Evolutionary conservation across 2,329 filamentous ascomycete genomes (phyloP), one percentile per base, ranked within the genome.

Genomic region (Penicillium italicum): DNA sequence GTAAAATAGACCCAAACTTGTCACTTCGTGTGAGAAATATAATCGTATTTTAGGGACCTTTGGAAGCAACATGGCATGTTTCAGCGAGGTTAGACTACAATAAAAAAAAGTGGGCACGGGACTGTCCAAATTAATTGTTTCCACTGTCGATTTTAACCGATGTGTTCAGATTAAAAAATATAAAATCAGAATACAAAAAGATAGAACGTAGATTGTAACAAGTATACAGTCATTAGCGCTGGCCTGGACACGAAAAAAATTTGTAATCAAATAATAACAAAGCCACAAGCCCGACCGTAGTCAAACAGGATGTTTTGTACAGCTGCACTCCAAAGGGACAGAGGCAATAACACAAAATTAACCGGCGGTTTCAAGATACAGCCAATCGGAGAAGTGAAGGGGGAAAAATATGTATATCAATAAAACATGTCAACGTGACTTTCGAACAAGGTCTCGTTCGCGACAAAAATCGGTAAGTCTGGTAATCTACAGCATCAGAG

Each of bases 401-500:
- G 40, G 26, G 8, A 22, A 33, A 49, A 28, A 47, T 33, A 18
- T 44, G n/a, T 46, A 33, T 16, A 47, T 26, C 44, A 48, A 49
- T 53, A 31, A 46, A 46, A 16, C 48, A 43, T 53, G 43, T 38
- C 28, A 53, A 30, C 18, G 16, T 26, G 48, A 46, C 42, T 38
- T 28, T 37, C 7, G 7, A 44, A 26, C n/a, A 30, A 33, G 30
- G 26, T 49, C 43, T 33, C 18, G 42, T 38, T 26, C 20, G 26
- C 30, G 26, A 47, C 40, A 52, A 36, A 9, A 10, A 20, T 43
- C 24, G 2, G 46, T 20, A 53, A 49, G 33, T 18, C 31, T 37
- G 12, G 38, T 16, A 53, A 50, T 60, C 69, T 73, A 76, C 59
- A 75, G 45, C 50, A 75, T 53, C 31, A 72, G 56, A 28, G 64